Evolutionary conservation across 768 basidiomycete genomes (phyloP), one percentile per base, ranked within the genome.

Genomic region (Pulveroboletus sp.): DNA sequence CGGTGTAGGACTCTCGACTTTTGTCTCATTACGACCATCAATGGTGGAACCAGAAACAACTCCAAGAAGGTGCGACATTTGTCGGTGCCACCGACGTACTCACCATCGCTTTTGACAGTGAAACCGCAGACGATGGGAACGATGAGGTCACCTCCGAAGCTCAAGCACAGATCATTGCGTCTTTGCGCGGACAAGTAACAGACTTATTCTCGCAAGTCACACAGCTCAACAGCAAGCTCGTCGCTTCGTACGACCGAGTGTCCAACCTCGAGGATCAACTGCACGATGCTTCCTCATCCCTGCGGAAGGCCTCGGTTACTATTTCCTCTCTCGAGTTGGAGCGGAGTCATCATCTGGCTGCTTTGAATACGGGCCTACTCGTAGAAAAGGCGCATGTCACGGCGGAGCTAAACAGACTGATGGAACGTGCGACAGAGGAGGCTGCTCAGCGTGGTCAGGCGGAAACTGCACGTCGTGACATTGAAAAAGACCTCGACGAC

Each of bases 341-440:
- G 65, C 82, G 89, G 33, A 82, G 82, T 8, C 83, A 89, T 59
- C 94, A 97, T 70, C 78, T 96, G 6, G 83, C 90, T 17, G 90
- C 89, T 9, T 76, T 98, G 57, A 90, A 93, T 64, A 91, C 89
- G 0, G 95, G 95, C 8, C 71, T 95, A 37, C 75, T 97, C 38
- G 94, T 99, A 18, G 95, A 99, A 68, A 87, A 89, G 63, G 74
- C 82, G 18, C 86, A 94, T 68, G 93, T 98, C 47, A 93, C 89
- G 8, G 66, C 83, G 3, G 95, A 99, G 72, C 83, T 99, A 51
- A 94, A 83, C 57, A 80, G 93, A 28, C 73, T 99, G 52, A 97
- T 97, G 84, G 89, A 93, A 59, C 87, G 84, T 55, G 86, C 93
- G n/a, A 90, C 92, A 17, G 92, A 95, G 61, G 95, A 96, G 71